These are phyloP conservation scores for Candida quercuum DNA, from an alignment of 805 yeast species.

Conservation along the genomic window DNA sequence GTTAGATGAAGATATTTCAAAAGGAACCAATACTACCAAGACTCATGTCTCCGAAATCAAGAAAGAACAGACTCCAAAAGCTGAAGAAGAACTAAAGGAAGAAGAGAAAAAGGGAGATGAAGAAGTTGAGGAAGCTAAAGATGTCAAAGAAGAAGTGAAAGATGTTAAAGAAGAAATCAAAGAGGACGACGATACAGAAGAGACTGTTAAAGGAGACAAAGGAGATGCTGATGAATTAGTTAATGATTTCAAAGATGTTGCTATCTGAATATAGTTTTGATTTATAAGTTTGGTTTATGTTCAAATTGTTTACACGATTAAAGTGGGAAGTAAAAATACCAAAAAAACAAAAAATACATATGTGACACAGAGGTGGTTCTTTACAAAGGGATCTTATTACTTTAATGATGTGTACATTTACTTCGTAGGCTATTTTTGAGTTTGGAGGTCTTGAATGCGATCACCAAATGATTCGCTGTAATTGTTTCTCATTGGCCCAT, in stretches of 20 bases:
- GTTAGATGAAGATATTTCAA: constrained; percentile 1
- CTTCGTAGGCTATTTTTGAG: too few relatives aligned
- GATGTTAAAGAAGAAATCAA: background rate
- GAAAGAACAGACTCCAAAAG: constrained; percentile 1
- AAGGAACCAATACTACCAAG: constrained; percentile 2
- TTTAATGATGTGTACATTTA: too few relatives aligned
- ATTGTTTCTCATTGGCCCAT: constrained; percentile 58
- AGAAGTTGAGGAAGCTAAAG: background rate
- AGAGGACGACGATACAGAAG: constrained; percentile 2
- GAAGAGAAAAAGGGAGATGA: background rate
- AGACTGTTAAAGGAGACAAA: constrained; percentile 6
- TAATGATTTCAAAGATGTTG: constrained; percentile 19
- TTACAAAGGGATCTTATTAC: too few relatives aligned
- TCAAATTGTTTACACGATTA: too few relatives aligned
- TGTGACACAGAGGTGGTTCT: too few relatives aligned
- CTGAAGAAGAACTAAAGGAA: constrained; percentile 4
- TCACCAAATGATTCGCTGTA: constrained; percentile 89
- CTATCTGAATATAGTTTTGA: constrained; percentile 9
- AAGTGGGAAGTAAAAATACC: too few relatives aligned
- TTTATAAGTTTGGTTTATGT: too few relatives aligned
- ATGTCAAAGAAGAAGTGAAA: constrained; percentile 1
- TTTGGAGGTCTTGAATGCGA: too few relatives aligned
- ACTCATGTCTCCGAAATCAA: background rate
- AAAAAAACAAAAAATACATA: background rate
- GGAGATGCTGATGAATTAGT: constrained; percentile 6